Conservation (phyloP, 768 basidiomycete genomes). For the Saitozyma podzolica region DNA sequence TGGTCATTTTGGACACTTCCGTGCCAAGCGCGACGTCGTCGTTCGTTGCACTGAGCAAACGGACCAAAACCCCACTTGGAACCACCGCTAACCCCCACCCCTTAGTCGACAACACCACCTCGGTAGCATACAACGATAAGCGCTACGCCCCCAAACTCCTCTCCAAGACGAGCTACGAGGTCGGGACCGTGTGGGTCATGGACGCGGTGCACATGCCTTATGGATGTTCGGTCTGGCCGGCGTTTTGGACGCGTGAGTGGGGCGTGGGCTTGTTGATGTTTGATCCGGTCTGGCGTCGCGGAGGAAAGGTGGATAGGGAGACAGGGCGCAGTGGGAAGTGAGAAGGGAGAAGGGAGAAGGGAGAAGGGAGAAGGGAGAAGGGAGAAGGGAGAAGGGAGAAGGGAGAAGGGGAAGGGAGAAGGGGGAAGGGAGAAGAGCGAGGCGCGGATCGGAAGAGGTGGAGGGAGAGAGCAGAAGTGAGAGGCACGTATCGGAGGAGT, state of each 20-base stretch:
- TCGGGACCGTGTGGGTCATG: slow-evolving; percentile 49
- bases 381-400: no score
- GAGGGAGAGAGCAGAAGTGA: no score
- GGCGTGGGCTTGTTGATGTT: background rate
- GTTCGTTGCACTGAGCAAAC: background rate
- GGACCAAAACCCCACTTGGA: background rate
- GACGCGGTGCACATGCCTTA: slow-evolving; percentile 56
- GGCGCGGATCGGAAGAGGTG: no score
- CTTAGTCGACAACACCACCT: slow-evolving; percentile 44
- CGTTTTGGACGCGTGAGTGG: slow-evolving; percentile 45
- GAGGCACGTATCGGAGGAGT: no score
- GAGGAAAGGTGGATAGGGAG: background rate
- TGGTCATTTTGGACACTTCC: no score
- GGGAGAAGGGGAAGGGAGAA: no score
- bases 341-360: background rate
- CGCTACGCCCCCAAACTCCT: slow-evolving; percentile 48
- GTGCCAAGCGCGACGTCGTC: background rate
- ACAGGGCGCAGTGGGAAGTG: background rate
- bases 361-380: no score
- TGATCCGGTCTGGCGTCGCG: no score
- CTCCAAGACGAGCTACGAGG: slow-evolving; percentile 43
- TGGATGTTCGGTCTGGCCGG: slow-evolving; percentile 60
- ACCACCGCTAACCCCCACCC: background rate
- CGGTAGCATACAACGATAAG: slow-evolving; percentile 50
- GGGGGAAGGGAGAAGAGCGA: no score